Evolutionary conservation across 495 filamentous ascomycete species (phyloP).

Genomic region (Endocarpon pusillum): DNA sequence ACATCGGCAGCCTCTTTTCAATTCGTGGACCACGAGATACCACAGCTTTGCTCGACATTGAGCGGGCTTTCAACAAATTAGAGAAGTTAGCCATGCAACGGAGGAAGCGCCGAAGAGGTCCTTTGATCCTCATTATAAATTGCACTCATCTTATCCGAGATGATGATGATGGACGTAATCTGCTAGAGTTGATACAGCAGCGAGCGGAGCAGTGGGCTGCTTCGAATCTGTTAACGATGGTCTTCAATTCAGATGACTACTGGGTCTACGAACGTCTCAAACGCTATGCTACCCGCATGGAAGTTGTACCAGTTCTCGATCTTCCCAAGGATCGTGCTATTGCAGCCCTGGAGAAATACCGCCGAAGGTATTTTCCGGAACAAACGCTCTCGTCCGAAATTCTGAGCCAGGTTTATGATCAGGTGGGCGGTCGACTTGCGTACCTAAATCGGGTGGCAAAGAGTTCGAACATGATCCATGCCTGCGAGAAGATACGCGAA

Average conservation of each 20-base stretch:
- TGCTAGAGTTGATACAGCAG: slow-evolving; percentile 90
- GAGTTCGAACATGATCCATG: slow-evolving; percentile 53
- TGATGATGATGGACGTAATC: slow-evolving; percentile 75
- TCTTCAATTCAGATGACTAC: slow-evolving; percentile 91
- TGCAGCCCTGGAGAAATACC: slow-evolving; percentile 54
- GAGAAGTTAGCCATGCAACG: slow-evolving; percentile 79
- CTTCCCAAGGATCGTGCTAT: slow-evolving; percentile 63
- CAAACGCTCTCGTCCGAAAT: slow-evolving; percentile 26
- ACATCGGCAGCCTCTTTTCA: slow-evolving; percentile 87
- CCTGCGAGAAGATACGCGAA: slow-evolving; percentile 60
- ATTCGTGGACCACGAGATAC: slow-evolving; percentile 86
- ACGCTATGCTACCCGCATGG: slow-evolving; percentile 79
- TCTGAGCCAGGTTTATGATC: slow-evolving; percentile 64
- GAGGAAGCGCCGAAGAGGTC: slow-evolving; percentile 36
- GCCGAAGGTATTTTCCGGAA: slow-evolving; percentile 51
- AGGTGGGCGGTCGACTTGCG: slow-evolving; percentile 70
- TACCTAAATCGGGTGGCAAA: slow-evolving; percentile 80
- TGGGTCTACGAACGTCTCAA: slow-evolving; percentile 95
- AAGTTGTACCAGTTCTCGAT: slow-evolving; percentile 68
- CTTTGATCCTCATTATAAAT: slow-evolving; percentile 80
- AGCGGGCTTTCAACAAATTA: slow-evolving; percentile 90
- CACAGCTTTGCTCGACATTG: slow-evolving; percentile 80
- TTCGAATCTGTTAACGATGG: slow-evolving; percentile 67
- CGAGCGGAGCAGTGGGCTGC: slow-evolving; percentile 92
- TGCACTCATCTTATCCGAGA: slow-evolving; percentile 77